These are phyloP conservation scores for Aspergillus sp. DNA, from an alignment of 2,329 filamentous ascomycete genomes.

Conservation along the genomic window DNA sequence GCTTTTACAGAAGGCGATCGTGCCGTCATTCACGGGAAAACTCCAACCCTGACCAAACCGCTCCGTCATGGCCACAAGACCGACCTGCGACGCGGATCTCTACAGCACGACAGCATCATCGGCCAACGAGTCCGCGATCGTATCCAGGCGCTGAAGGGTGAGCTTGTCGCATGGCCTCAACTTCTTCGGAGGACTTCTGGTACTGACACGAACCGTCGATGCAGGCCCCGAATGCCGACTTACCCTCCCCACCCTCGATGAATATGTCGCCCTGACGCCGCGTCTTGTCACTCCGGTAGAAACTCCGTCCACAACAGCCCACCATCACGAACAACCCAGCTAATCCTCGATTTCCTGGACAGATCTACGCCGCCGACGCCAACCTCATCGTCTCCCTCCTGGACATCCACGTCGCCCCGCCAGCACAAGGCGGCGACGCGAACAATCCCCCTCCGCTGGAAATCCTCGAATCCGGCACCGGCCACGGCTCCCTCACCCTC, in stretches of 20 bases:
- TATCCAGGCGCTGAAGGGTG: slow-evolving; percentile 55
- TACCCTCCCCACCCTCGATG: slow-evolving; percentile 66
- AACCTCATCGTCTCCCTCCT: slow-evolving; percentile 73
- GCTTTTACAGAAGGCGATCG: slow-evolving; percentile 42
- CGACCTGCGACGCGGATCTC: slow-evolving; percentile 32
- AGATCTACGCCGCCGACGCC: slow-evolving; percentile 75
- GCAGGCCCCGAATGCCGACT: slow-evolving; percentile 54
- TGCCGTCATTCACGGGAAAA: slow-evolving; percentile 39
- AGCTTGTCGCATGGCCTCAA: slow-evolving; percentile 2
- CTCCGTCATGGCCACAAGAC: slow-evolving; percentile 38
- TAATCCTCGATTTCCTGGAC: slow-evolving; percentile 17
- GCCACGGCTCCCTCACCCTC: slow-evolving; percentile 76
- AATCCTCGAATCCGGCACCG: slow-evolving; percentile 81
- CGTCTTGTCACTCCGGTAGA: slow-evolving; percentile 73
- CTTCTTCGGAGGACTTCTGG: not conserved
- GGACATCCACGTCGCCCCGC: slow-evolving; percentile 63
- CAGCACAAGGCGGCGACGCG: slow-evolving; percentile 26
- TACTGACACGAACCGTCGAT: not conserved
- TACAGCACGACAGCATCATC: slow-evolving; percentile 59
- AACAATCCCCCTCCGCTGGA: slow-evolving; percentile 54
- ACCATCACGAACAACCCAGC: not conserved
- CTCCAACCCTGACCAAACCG: slow-evolving; percentile 41
- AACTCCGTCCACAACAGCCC: not conserved
- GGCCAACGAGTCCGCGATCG: slow-evolving; percentile 60
- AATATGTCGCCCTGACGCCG: slow-evolving; percentile 68